Evolutionary conservation across 1,139 yeast genomes (phyloP).

Genomic region (Yamadazyma triangularis): DNA sequence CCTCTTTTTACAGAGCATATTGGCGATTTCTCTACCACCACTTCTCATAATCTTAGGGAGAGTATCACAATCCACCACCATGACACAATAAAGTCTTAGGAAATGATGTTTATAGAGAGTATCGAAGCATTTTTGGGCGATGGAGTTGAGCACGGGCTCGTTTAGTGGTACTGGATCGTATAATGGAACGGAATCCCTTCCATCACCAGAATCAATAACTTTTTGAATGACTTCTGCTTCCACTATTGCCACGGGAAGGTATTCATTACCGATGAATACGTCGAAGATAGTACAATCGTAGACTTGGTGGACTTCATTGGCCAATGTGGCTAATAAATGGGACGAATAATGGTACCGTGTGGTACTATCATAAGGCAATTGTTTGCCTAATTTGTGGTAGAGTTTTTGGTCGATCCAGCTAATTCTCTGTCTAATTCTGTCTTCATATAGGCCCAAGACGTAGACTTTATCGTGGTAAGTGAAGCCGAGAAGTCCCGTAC

Average conservation of each 20-base stretch:
- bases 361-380: constrained; percentile 32
- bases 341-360: constrained; percentile 76
- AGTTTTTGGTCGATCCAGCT: constrained; percentile 57
- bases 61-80: constrained; percentile 76
- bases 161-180: constrained; percentile 39
- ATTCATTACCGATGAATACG: constrained; percentile 76
- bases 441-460: constrained; percentile 87
- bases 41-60: constrained; percentile 80
- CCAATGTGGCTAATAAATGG: constrained; percentile 76
- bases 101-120: constrained; percentile 66
- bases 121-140: constrained; percentile 73
- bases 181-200: constrained; percentile 8
- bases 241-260: constrained; percentile 79
- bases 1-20: constrained; percentile 80
- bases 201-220: constrained; percentile 16
- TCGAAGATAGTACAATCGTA: constrained; percentile 93
- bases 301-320: constrained; percentile 75
- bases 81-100: constrained; percentile 75
- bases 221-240: constrained; percentile 73
- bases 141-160: constrained; percentile 58
- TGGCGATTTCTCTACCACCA: constrained; percentile 90
- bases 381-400: constrained; percentile 27
- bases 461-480: constrained; percentile 82
- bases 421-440: constrained; percentile 74
- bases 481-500: constrained; percentile 91